A percentile compares a stretch with the other conserved stretches of the same genome.
Evolutionary conservation across 768 basidiomycete genomes (phyloP).

Genomic region (Mycena indigotica): DNA sequence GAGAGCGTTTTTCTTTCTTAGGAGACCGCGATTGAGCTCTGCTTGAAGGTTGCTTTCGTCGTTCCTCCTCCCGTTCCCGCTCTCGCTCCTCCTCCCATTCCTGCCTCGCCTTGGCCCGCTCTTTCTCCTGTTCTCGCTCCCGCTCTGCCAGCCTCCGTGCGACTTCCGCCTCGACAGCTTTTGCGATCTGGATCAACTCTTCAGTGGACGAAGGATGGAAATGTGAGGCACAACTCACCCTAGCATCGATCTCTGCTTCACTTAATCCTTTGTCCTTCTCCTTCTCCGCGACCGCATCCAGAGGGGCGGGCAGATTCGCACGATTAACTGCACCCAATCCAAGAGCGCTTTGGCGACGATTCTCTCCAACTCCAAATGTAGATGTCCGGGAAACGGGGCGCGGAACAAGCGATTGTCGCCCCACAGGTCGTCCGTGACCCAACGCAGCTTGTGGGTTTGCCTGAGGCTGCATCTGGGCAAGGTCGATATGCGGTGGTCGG

Average conservation of each 20-base stretch:
- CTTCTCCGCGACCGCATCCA: neutral
- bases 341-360: neutral
- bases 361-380: conserved; percentile 3
- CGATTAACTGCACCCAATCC: conserved; percentile 8
- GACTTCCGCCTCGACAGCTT: conserved; percentile 74
- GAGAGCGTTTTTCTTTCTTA: conserved; percentile 37
- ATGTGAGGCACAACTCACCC: conserved; percentile 44
- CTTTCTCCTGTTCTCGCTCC: conserved; percentile 33
- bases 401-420: conserved; percentile 16
- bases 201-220: neutral
- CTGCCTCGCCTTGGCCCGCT: conserved; percentile 38
- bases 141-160: conserved; percentile 62
- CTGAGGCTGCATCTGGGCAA: neutral
- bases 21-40: conserved; percentile 37
- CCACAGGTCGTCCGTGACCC: neutral
- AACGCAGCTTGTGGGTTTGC: neutral
- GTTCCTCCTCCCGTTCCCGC: conserved; percentile 22
- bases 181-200: conserved; percentile 55
- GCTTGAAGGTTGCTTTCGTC: conserved; percentile 28
- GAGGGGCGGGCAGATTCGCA: neutral
- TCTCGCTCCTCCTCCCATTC: conserved; percentile 35
- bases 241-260: conserved; percentile 74
- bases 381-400: conserved; percentile 14
- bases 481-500: conserved; percentile 37
- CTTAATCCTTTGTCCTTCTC: conserved; percentile 43